Conservation (phyloP, 768 basidiomycete species). For the Tricholoma flavovirens region DNA sequence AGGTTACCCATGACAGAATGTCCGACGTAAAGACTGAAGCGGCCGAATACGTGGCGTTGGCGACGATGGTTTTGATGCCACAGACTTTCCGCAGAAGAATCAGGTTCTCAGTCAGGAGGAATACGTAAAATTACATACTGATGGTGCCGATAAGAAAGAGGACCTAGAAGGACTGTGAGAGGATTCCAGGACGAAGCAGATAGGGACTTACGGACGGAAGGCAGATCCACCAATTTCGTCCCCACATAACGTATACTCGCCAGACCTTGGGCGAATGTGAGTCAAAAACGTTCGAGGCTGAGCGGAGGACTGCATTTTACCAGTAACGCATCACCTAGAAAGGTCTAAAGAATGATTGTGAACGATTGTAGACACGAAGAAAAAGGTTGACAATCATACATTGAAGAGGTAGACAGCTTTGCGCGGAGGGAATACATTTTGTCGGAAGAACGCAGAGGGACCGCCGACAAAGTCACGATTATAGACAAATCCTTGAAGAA, state of each 20-base stretch:
- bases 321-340: conserved; percentile 21
- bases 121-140: conserved; percentile 5
- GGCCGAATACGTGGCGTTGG: conserved; percentile 15
- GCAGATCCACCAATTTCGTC: conserved; percentile 17
- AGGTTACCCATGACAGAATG: conserved; percentile 22
- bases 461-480: conserved; percentile 12
- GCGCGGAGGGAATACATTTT: conserved; percentile 22
- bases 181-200: background rate
- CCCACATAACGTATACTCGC: conserved; percentile 24
- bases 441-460: conserved; percentile 15
- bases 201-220: conserved; percentile 16
- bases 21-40: conserved; percentile 22
- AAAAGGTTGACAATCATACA: conserved; percentile 9
- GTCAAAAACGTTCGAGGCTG: background rate
- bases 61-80: conserved; percentile 22
- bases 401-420: conserved; percentile 26
- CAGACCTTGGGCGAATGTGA: conserved; percentile 15
- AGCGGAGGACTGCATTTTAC: conserved; percentile 5
- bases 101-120: background rate
- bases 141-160: conserved; percentile 19
- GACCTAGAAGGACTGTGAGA: conserved; percentile 7
- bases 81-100: conserved; percentile 10
- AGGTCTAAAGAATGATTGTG: conserved; percentile 10
- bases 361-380: background rate
- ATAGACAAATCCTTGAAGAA: conserved; percentile 22